A percentile compares a stretch with the other conserved stretches of the same genome.
Evolutionary conservation across 495 filamentous ascomycete genomes (phyloP).

Genomic region (Daldinia caldariorum): DNA sequence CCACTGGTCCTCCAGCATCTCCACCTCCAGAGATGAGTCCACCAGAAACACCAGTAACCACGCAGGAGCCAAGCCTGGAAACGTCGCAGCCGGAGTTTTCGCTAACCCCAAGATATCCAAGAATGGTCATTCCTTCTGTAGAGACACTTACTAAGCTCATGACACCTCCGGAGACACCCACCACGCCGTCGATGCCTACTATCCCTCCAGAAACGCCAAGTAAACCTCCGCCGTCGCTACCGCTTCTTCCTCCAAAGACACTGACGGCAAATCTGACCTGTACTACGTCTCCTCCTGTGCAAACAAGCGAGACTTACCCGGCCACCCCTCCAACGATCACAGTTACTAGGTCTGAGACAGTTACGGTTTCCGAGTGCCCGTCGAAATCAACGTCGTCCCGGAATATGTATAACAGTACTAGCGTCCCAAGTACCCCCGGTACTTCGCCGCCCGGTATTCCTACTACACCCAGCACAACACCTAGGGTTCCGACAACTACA

Average conservation of each 20-base stretch:
- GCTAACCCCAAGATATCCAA: conserved; percentile 13
- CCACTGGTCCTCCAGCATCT: neutral
- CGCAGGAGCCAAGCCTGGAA: neutral
- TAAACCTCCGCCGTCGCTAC: neutral
- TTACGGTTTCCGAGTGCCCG: neutral
- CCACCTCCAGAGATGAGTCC: neutral
- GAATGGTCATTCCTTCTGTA: neutral
- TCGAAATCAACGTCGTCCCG: neutral
- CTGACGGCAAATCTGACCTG: conserved; percentile 14
- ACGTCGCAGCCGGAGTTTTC: conserved; percentile 1
- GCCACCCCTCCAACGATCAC: conserved; percentile 10
- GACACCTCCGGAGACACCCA: conserved; percentile 8
- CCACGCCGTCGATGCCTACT: conserved; percentile 4
- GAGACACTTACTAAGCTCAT: neutral
- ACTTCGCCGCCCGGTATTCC: too few species aligned
- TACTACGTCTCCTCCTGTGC: conserved; percentile 3
- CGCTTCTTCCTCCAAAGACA: neutral
- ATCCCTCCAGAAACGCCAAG: too few species aligned
- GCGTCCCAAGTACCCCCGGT: neutral
- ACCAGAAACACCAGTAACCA: neutral
- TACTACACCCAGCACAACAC: neutral
- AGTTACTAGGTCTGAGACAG: conserved; percentile 7
- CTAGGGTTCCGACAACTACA: conserved; percentile 1
- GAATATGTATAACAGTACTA: conserved; percentile 1
- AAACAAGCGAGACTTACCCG: conserved; percentile 21